Conservation (phyloP, 352 stramenopile species). For the Phytophthora foliorum region DNA sequence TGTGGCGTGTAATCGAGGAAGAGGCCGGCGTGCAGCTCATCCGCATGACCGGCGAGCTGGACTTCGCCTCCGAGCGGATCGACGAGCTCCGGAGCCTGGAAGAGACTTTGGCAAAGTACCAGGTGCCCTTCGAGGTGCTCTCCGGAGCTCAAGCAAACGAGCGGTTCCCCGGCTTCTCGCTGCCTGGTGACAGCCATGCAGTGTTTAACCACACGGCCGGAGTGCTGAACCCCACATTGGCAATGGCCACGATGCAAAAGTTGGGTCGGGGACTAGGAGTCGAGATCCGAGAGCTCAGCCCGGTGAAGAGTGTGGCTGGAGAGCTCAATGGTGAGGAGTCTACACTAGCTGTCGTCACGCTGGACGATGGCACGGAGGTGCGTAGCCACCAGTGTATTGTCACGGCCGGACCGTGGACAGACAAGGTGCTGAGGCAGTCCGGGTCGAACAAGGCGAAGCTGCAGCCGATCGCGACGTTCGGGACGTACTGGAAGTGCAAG, state of each 20-base stretch:
- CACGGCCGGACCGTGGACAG: slow-evolving; percentile 66
- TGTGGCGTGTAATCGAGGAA: slow-evolving; percentile 67
- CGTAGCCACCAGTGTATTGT: slow-evolving; percentile 57
- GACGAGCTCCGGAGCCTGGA: slow-evolving; percentile 43
- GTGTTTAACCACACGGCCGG: slow-evolving; percentile 60
- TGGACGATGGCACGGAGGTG: slow-evolving; percentile 41
- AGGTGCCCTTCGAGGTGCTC: slow-evolving; percentile 57
- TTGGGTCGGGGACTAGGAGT: slow-evolving; percentile 47
- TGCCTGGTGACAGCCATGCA: slow-evolving; percentile 47
- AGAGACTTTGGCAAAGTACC: slow-evolving; percentile 37
- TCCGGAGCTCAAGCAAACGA: slow-evolving; percentile 52
- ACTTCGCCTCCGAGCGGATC: slow-evolving; percentile 49
- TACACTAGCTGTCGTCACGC: slow-evolving; percentile 37
- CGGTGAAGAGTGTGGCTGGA: slow-evolving; percentile 34
- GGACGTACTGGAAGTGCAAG: slow-evolving; percentile 68
- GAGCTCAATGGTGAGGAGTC: slow-evolving; percentile 28
- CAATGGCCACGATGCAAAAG: slow-evolving; percentile 62
- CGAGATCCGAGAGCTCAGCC: slow-evolving; percentile 50
- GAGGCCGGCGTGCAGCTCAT: slow-evolving; percentile 50
- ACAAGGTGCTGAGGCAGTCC: slow-evolving; percentile 45
- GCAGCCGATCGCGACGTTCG: slow-evolving; percentile 71
- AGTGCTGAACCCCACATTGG: slow-evolving; percentile 64
- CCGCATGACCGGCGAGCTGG: slow-evolving; percentile 69
- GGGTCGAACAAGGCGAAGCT: slow-evolving; percentile 46
- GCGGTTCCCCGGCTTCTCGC: slow-evolving; percentile 62